Evolutionary conservation across 2,329 filamentous ascomycete species (phyloP), one percentile per base, ranked within the genome.

Genomic region (Graphiopsis chlorocephala): DNA sequence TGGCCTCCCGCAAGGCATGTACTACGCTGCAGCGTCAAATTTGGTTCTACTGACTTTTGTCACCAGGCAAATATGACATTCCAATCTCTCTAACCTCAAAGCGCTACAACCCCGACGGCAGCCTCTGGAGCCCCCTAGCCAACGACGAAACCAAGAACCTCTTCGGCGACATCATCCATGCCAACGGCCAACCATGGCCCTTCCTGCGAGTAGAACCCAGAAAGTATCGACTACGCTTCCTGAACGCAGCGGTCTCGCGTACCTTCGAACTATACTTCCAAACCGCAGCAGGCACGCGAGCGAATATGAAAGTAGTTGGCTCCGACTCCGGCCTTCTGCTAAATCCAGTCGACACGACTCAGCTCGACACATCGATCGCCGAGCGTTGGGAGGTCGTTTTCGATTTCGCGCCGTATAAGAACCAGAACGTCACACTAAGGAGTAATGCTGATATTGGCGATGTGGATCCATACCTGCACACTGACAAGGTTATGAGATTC

Each of bases 161-260:
- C 17, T 86, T 80, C 71, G 85, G 85, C 45, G 85, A 87, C 69
- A 74, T 85, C 1, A 85, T 86, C 60, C 80, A 86, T 48, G 84
- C 86, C 63, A 87, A 87, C 68, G 83, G 82, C 1, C 81, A 84
- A 65, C 85, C 85, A 3, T 88, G 85, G 85, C 85, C 85, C 4
- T 86, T 79, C 67, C 68, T 86, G 14, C 78, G 80, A 15, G 85
- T 87, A 4, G 82, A 88, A 72, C 84, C 84, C 7, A 81, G 85
- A 70, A 87, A 86, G 72, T 87, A 88, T 73, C 83, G 85, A 17
- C 80, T 88, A 67, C 78, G 85, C 2, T 71, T 86, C 63, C 78
- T 85, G 28, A 80, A 86, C 70, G 79, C 80, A 6, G 78, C 81
- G 20, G 69, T 84, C 52, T 81, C 78, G 25, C 73, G 82, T 56